phyloP scores from a whole-genome alignment of 179 eudicot species.

The Beta lomatogona region DNA sequence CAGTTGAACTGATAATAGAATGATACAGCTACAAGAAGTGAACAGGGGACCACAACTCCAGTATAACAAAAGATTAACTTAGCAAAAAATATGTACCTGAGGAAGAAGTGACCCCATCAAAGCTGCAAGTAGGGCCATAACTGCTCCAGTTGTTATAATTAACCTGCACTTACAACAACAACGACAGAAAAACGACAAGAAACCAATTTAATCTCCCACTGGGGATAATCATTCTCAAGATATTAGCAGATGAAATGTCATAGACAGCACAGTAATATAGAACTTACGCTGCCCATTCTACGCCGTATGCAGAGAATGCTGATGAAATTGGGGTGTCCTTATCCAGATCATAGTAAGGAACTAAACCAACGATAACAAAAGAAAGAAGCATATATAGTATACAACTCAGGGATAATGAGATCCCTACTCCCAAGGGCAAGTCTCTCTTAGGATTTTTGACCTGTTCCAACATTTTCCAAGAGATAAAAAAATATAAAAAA shows the following conservation, averaged over 20 bases:
- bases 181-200: not conserved
- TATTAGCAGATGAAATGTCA: not conserved
- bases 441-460: slow-evolving; percentile 71
- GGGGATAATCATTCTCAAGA: not conserved
- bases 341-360: slow-evolving; percentile 62
- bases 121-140: slow-evolving; percentile 65
- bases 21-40: no score
- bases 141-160: slow-evolving; percentile 64
- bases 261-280: not conserved
- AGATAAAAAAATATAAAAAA: not conserved
- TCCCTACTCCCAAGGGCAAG: slow-evolving; percentile 70
- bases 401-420: slow-evolving; percentile 61
- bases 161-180: slow-evolving; percentile 45
- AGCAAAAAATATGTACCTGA: slow-evolving; percentile 45
- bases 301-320: slow-evolving; percentile 60
- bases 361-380: slow-evolving; percentile 66
- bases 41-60: no score
- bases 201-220: not conserved
- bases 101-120: slow-evolving; percentile 64
- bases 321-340: slow-evolving; percentile 77
- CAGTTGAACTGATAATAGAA: no score
- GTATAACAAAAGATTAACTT: not conserved
- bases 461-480: slow-evolving; percentile 34
- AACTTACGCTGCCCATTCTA: slow-evolving; percentile 78
- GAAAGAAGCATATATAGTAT: slow-evolving; percentile 71